These are phyloP conservation scores for Bipolaris cookei DNA, from an alignment of 2,329 filamentous ascomycete genomes.

Conservation along the genomic window DNA sequence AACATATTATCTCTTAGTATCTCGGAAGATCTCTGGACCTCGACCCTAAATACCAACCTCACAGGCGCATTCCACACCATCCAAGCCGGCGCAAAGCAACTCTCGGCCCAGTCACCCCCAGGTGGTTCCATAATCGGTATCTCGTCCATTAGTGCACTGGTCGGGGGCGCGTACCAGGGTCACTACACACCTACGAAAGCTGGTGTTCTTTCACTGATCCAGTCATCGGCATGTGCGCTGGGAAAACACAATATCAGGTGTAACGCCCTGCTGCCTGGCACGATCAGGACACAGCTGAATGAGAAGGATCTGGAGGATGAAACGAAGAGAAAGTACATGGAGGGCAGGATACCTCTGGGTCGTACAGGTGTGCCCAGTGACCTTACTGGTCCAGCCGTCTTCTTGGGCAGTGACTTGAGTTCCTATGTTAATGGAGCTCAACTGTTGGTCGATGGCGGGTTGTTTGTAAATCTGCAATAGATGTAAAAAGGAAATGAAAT, in stretches of 20 bases:
- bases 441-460: conserved; percentile 82
- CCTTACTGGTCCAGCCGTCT: conserved; percentile 82
- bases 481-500: not conserved
- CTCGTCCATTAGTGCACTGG: conserved; percentile 74
- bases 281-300: conserved; percentile 82
- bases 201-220: conserved; percentile 79
- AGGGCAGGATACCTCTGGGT: conserved; percentile 76
- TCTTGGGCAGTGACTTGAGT: conserved; percentile 76
- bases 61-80: conserved; percentile 87
- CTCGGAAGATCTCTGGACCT: conserved; percentile 70
- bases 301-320: conserved; percentile 79
- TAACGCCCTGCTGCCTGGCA: conserved; percentile 83
- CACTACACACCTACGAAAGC: conserved; percentile 91
- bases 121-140: conserved; percentile 83
- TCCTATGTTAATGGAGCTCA: conserved; percentile 72
- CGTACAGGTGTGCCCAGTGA: conserved; percentile 61
- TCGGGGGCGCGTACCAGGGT: conserved; percentile 77
- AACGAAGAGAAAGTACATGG: conserved; percentile 77
- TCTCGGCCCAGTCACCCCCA: conserved; percentile 66
- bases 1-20: conserved; percentile 55
- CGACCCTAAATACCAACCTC: conserved; percentile 80
- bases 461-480: conserved; percentile 78
- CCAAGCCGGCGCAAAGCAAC: conserved; percentile 83
- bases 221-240: conserved; percentile 79
- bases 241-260: conserved; percentile 78